Percentiles rank a stretch among this genome's conserved stretches.
phyloP scores from a whole-genome alignment of 2,329 filamentous ascomycete species.

The Beauveria caledonica region DNA sequence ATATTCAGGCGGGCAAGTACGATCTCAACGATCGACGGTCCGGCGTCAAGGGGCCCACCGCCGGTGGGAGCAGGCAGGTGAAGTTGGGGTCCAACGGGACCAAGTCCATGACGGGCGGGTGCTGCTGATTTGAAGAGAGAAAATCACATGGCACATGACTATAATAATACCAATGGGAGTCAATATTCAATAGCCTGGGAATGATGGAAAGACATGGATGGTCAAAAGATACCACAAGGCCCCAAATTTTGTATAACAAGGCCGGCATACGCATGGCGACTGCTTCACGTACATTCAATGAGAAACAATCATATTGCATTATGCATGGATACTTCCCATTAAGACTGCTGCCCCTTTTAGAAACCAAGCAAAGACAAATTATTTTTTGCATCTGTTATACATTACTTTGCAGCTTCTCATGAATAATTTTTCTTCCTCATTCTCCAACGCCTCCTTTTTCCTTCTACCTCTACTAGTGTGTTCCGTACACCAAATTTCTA shows the following conservation, averaged over 20 bases:
- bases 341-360: not conserved
- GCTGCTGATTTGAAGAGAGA: constrained; percentile 27
- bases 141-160: not conserved
- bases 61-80: constrained; percentile 37
- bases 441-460: not conserved
- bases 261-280: not conserved
- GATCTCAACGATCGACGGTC: constrained; percentile 88
- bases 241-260: not conserved
- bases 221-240: not conserved
- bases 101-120: constrained; percentile 34
- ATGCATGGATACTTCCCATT: not conserved
- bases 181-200: not conserved
- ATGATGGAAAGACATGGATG: not conserved
- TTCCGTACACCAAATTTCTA: not conserved
- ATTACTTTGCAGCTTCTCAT: constrained; percentile 11
- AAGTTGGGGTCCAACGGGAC: constrained; percentile 33
- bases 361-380: not conserved
- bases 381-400: constrained; percentile 10
- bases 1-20: constrained; percentile 91
- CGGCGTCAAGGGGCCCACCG: constrained; percentile 70
- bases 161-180: not conserved
- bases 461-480: not conserved
- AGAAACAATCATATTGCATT: constrained; percentile 3
- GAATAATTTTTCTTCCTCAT: not conserved
- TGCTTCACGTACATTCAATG: not conserved